Evolutionary conservation across 768 basidiomycete genomes (phyloP).

Genomic region (Suillus tomentosus): DNA sequence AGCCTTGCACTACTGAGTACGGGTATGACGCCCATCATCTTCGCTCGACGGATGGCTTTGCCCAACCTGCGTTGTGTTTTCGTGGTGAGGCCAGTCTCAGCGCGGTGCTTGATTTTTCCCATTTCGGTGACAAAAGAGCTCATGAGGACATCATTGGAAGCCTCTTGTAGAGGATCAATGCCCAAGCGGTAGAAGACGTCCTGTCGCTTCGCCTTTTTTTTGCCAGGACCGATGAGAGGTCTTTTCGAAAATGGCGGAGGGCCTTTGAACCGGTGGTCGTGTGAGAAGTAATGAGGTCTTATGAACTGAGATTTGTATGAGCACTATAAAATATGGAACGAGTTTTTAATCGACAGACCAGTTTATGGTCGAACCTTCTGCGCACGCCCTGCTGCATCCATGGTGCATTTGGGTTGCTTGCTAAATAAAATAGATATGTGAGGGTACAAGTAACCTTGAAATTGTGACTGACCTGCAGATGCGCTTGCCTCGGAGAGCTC

Average conservation of each 20-base stretch:
- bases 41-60: slow-evolving; percentile 86
- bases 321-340: not conserved
- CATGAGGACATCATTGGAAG: slow-evolving; percentile 60
- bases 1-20: slow-evolving; percentile 35
- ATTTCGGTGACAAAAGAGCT: slow-evolving; percentile 65
- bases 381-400: slow-evolving; percentile 31
- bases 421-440: slow-evolving; percentile 1
- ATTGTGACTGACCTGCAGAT: slow-evolving; percentile 11
- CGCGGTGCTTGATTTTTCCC: slow-evolving; percentile 78
- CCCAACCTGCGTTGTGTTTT: slow-evolving; percentile 77
- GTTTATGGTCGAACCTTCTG: slow-evolving; percentile 26
- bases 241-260: slow-evolving; percentile 27
- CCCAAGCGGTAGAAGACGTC: slow-evolving; percentile 75
- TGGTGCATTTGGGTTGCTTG: slow-evolving; percentile 2
- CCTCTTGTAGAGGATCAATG: slow-evolving; percentile 74
- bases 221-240: slow-evolving; percentile 56
- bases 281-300: slow-evolving; percentile 45
- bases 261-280: slow-evolving; percentile 37
- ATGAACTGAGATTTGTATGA: slow-evolving; percentile 42
- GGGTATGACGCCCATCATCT: slow-evolving; percentile 89
- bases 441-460: not conserved
- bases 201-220: slow-evolving; percentile 49
- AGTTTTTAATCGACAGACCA: slow-evolving; percentile 18
- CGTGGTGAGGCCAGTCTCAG: slow-evolving; percentile 70
- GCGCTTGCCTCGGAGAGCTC: slow-evolving; percentile 17